Evolutionary conservation across 163 green algal species (phyloP).

Genomic region (Volvox carteri): DNA sequence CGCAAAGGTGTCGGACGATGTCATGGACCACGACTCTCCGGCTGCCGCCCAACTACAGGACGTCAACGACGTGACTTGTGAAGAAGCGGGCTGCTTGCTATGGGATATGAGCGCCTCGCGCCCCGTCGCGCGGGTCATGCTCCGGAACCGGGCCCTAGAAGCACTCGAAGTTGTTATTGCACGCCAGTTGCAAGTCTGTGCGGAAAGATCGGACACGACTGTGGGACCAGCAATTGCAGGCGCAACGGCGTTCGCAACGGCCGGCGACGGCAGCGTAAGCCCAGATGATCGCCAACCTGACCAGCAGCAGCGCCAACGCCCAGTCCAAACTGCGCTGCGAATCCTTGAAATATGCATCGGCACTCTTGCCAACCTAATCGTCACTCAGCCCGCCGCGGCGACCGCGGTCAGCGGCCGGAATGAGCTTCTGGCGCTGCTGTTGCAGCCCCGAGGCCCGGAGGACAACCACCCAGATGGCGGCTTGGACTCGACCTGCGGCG

Average conservation of each 20-base stretch:
- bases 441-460: neutral
- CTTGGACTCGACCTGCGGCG: neutral
- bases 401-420: neutral
- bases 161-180: constrained; percentile 24
- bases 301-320: neutral
- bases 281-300: neutral
- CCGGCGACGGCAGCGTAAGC: too few relatives aligned
- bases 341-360: constrained; percentile 43
- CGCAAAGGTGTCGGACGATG: neutral
- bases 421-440: constrained; percentile 25
- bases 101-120: constrained; percentile 49
- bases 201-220: too few relatives aligned
- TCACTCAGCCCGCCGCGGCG: constrained; percentile 11
- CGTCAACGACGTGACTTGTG: neutral
- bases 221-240: too few relatives aligned
- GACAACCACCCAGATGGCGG: neutral
- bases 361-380: constrained; percentile 20
- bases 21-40: constrained; percentile 9
- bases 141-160: constrained; percentile 26
- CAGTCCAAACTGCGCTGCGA: constrained; percentile 2
- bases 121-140: neutral
- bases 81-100: constrained; percentile 43
- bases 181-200: neutral
- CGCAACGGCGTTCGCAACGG: too few relatives aligned
- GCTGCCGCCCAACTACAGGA: neutral